A percentile compares a stretch with the other conserved stretches of the same genome.
Conservation (phyloP, 371 early-diverging fungal genomes). For the Mucor sp. region DNA sequence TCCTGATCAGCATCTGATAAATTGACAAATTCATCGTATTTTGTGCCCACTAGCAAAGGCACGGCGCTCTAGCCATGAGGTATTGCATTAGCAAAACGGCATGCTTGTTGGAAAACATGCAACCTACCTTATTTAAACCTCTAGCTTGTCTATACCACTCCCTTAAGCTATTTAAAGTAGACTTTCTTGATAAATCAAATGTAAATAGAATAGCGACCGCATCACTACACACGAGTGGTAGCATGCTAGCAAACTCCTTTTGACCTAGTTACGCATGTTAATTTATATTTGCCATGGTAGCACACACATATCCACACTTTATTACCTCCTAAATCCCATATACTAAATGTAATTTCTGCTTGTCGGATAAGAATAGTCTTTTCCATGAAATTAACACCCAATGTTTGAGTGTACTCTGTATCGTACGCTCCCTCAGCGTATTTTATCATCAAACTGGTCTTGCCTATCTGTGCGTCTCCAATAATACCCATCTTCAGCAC, state of each 20-base stretch:
- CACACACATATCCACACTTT: neutral
- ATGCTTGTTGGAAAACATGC: neutral
- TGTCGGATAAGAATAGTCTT: slow-evolving; percentile 91
- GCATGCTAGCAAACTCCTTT: slow-evolving; percentile 96
- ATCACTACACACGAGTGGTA: slow-evolving; percentile 95
- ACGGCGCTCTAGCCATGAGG: slow-evolving; percentile 72
- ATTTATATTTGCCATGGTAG: neutral
- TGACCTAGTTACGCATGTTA: slow-evolving; percentile 62
- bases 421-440: slow-evolving; percentile 97
- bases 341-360: slow-evolving; percentile 95
- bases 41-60: slow-evolving; percentile 95
- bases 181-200: slow-evolving; percentile 93
- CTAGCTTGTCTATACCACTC: slow-evolving; percentile 97
- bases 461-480: slow-evolving; percentile 98
- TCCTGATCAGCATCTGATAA: slow-evolving; percentile 86
- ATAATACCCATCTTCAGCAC: slow-evolving; percentile 97
- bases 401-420: slow-evolving; percentile 95
- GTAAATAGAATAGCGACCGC: slow-evolving; percentile 94
- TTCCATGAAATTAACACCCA: slow-evolving; percentile 99
- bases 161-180: slow-evolving; percentile 90
- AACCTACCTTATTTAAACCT: slow-evolving; percentile 86
- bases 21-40: slow-evolving; percentile 92
- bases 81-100: neutral
- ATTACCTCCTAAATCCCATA: slow-evolving; percentile 99
- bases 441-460: slow-evolving; percentile 98